A percentile compares a stretch with the other conserved stretches of the same genome.
Conservation (phyloP, 2,329 filamentous ascomycete genomes). For the Ophiostoma novo-ulmi region DNA sequence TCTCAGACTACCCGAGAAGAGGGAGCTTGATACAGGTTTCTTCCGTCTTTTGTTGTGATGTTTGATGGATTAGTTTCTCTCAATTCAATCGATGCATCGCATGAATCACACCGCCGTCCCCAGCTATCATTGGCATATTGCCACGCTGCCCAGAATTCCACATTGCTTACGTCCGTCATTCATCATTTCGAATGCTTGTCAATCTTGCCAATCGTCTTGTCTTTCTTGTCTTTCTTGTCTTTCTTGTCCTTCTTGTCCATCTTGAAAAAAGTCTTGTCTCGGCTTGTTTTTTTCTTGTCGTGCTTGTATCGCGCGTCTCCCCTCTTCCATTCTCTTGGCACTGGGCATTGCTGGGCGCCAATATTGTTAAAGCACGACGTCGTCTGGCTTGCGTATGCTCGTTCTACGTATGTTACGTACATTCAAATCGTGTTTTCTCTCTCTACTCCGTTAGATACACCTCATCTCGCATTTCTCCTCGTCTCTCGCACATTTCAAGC, state of each 20-base stretch:
- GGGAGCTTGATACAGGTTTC: not conserved
- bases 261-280: not conserved
- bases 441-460: not conserved
- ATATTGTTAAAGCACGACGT: not conserved
- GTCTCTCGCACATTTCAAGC: too few species aligned
- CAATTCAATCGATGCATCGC: not conserved
- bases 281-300: not conserved
- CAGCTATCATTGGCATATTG: not conserved
- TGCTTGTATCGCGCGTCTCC: not conserved
- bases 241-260: not conserved
- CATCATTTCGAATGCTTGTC: slow-evolving; percentile 1
- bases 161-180: not conserved
- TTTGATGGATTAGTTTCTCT: too few species aligned
- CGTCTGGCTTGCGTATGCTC: slow-evolving; percentile 1
- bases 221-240: not conserved
- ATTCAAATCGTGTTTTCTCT: not conserved
- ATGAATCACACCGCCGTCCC: not conserved
- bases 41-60: not conserved
- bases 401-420: not conserved
- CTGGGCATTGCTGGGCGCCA: slow-evolving; percentile 2
- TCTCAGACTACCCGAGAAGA: not conserved
- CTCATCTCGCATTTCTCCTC: too few species aligned
- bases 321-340: not conserved
- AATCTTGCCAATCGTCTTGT: not conserved
- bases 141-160: slow-evolving; percentile 12